Evolutionary conservation across 2,329 filamentous ascomycete genomes (phyloP), one percentile per base, ranked within the genome.

Genomic region (Colletotrichum camelliae): DNA sequence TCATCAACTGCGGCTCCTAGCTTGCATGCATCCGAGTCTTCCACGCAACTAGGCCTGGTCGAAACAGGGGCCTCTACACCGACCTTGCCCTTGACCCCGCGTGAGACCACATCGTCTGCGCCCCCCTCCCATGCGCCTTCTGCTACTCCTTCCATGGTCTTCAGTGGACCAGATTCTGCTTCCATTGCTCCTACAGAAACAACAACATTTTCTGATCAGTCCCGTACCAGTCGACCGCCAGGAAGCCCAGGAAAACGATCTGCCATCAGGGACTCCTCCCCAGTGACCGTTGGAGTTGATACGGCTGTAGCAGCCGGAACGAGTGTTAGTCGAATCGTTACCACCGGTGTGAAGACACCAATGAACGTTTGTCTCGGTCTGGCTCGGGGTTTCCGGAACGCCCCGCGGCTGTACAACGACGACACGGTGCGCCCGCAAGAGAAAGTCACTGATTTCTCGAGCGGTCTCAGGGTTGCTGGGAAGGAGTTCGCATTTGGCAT

Each of bases 321-420:
- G 78, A 92, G 93, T 2, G 89, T 96, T 43, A 90, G 91, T 27
- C 91, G 92, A n/a, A 93, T 97, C 64, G 91, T 96, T 7, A 90
- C 90, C 13, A 93, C 94, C n/a, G 91, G 94, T 7, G 88, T 96
- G 75, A 95, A 94, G 79, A 93, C 93, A 2, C 96, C 96, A 0
- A 93, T 97, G 89, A 95, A 98, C 82, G 94, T 98, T 77, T 95
- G 94, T 55, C 85, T 98, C 57, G 94, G 94, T 1, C 85, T 98
- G 48, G 94, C 96, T 1, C 94, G 94, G 83, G 96, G 96, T 0
- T 97, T 98, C 82, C 94, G 96, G 81, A 98, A 98, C 80, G 93
- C 94, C 7, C 96, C 96, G 0, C 93, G 91, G 79, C 87, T 98
- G 1, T 98, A 98, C 81, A 94, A 96, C 57, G 96, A 98, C 80